A percentile compares a stretch with the other conserved stretches of the same genome.
phyloP scores from a whole-genome alignment of 2,329 filamentous ascomycete genomes.

The Dryadomyces quercivorus region DNA sequence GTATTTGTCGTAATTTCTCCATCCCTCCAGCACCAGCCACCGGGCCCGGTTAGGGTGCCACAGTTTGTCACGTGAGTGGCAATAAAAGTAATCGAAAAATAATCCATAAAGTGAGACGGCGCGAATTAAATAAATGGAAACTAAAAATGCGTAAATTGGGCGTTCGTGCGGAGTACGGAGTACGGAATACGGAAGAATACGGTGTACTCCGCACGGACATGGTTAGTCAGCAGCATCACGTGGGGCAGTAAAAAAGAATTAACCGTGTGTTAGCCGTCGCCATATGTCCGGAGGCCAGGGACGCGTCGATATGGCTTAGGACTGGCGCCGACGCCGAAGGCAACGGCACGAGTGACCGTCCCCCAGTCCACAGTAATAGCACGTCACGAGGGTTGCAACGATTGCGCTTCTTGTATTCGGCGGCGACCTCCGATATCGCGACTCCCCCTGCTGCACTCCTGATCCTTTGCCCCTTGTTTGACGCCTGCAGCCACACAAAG shows the following conservation, averaged over 20 bases:
- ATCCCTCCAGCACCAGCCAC: not conserved
- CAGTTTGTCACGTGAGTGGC: not conserved
- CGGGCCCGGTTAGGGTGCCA: not conserved
- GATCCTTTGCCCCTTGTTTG: not conserved
- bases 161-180: no score
- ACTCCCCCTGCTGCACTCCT: not conserved
- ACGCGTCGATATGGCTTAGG: not conserved
- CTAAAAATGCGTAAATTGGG: no score
- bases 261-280: constrained; percentile 2
- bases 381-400: not conserved
- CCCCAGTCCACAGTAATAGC: not conserved
- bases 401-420: not conserved
- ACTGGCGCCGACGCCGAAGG: not conserved
- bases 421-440: not conserved
- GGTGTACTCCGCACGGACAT: no score
- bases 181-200: no score
- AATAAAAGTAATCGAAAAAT: no score
- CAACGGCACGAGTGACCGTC: not conserved
- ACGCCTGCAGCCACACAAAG: not conserved
- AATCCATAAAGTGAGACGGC: no score
- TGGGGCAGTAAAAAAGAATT: not conserved
- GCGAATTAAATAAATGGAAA: no score
- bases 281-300: not conserved
- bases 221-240: not conserved
- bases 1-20: not conserved